Evolutionary conservation across 75 land plant genomes (phyloP), one percentile per base, ranked within the genome.

Genomic region (Pinus taeda): DNA sequence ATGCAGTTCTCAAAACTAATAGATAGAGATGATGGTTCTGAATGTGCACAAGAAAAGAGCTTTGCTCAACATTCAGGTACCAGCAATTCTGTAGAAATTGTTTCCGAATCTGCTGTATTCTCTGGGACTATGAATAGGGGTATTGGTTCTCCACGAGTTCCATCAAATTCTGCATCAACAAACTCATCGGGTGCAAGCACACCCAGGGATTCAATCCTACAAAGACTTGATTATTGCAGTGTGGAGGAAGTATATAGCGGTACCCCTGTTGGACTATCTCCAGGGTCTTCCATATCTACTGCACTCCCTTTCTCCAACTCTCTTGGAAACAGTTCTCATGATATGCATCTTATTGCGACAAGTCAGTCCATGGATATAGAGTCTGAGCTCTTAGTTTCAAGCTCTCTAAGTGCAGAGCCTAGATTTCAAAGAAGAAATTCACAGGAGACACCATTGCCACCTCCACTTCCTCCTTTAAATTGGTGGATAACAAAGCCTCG

Each of bases 401-500:
- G 42, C 42, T 15, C 69, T 65, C 15, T 65, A 64, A 30, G 30
- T 42, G n/a, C 3, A 69, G 22, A 69, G n/a, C 22, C 71, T 8
- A 39, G n/a, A 69, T 20, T 17, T 69, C 71, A 18, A 69, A n/a
- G 45, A n/a, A 39, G 49, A n/a, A 42, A 37, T 69, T 9, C 22
- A 42, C 86, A 69, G 21, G 83, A 80, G 64, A 72, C 80, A 75
- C 94, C 94, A 59, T 90, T 89, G 71, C 84, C 87, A 64, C 93
- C 91, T 57, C 94, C 91, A 53, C 84, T 90, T 37, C 95, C 95
- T 73, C 93, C 96, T 18, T 76, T 93, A 57, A 77, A 91, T 21
- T 93, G 96, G 93, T 86, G 88, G 57, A 71, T 76, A 22, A 89
- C 80, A 62, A 89, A 84, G 60, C 75, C 67, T 65, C 81, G 22